Conservation (phyloP, 1,284 basidiomycete genomes). For the Vanrija humicola region DNA sequence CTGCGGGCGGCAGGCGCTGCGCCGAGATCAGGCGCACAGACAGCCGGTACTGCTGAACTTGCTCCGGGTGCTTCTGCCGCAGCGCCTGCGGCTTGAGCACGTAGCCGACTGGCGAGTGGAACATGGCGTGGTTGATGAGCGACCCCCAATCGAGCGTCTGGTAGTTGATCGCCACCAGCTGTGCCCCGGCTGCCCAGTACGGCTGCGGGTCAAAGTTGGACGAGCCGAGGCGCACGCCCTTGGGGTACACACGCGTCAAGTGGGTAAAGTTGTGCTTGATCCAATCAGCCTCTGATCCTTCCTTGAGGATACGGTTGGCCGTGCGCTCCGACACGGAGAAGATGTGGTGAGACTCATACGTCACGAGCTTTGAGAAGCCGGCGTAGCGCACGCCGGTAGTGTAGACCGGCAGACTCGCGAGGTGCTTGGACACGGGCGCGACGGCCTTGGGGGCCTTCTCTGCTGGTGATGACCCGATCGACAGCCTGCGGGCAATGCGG, state of each 20-base stretch:
- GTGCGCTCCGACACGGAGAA: constrained; percentile 89
- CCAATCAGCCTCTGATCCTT: constrained; percentile 61
- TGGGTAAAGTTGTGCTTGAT: constrained; percentile 86
- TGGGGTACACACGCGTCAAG: constrained; percentile 85
- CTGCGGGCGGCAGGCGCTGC: constrained; percentile 80
- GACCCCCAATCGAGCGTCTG: constrained; percentile 76
- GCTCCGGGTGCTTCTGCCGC: constrained; percentile 62
- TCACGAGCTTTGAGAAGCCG: constrained; percentile 84
- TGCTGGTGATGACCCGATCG: constrained; percentile 11
- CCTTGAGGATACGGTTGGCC: constrained; percentile 54
- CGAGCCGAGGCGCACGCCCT: constrained; percentile 72
- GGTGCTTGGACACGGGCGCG: constrained; percentile 61
- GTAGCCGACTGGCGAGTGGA: constrained; percentile 74
- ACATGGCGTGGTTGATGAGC: constrained; percentile 85
- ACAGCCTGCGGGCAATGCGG: constrained; percentile 32
- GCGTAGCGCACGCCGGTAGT: constrained; percentile 93
- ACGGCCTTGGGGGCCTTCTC: constrained; percentile 2
- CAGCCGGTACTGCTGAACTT: constrained; percentile 53
- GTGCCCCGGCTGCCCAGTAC: constrained; percentile 85
- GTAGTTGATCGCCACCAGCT: constrained; percentile 97
- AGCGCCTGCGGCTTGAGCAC: constrained; percentile 84
- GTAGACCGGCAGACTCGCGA: constrained; percentile 81
- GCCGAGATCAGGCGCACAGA: constrained; percentile 72
- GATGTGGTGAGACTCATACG: constrained; percentile 82
- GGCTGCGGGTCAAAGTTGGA: constrained; percentile 87